Evolutionary conservation across 2,329 filamentous ascomycete genomes (phyloP).

Genomic region (Phialophora macrospora): DNA sequence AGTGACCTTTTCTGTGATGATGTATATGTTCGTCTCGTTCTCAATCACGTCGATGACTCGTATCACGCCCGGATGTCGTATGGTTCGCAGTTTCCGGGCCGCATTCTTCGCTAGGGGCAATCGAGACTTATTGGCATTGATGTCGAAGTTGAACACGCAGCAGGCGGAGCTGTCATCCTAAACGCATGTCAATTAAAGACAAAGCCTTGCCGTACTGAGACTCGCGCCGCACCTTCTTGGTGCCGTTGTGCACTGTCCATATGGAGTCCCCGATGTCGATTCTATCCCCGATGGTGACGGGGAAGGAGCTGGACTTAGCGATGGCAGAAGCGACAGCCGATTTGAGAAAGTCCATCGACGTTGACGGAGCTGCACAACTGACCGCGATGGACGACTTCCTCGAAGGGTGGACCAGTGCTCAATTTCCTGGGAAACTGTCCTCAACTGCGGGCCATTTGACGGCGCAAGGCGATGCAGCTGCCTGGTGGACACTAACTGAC

Average conservation of each 20-base stretch:
- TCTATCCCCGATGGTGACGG: conserved; percentile 89
- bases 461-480: conserved; percentile 3
- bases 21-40: conserved; percentile 94
- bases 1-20: conserved; percentile 87
- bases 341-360: conserved; percentile 91
- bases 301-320: conserved; percentile 89
- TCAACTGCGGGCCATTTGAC: conserved; percentile 22
- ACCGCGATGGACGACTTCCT: not conserved
- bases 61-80: conserved; percentile 92
- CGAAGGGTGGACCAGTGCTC: not conserved
- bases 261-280: conserved; percentile 92
- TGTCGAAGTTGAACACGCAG: conserved; percentile 96
- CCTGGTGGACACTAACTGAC: not conserved
- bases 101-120: conserved; percentile 91
- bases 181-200: not conserved
- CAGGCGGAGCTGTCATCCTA: conserved; percentile 93
- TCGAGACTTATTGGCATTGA: conserved; percentile 76
- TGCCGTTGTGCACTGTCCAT: conserved; percentile 95
- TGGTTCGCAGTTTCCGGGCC: conserved; percentile 86
- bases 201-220: not conserved
- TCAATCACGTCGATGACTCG: conserved; percentile 94
- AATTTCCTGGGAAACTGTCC: conserved; percentile 15
- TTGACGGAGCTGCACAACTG: not conserved
- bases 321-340: conserved; percentile 97
- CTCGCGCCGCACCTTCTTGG: conserved; percentile 70